Base-by-base conservation (phyloP, 2,329 filamentous ascomycete species). In the Phyllosticta citriasiana region DNA sequence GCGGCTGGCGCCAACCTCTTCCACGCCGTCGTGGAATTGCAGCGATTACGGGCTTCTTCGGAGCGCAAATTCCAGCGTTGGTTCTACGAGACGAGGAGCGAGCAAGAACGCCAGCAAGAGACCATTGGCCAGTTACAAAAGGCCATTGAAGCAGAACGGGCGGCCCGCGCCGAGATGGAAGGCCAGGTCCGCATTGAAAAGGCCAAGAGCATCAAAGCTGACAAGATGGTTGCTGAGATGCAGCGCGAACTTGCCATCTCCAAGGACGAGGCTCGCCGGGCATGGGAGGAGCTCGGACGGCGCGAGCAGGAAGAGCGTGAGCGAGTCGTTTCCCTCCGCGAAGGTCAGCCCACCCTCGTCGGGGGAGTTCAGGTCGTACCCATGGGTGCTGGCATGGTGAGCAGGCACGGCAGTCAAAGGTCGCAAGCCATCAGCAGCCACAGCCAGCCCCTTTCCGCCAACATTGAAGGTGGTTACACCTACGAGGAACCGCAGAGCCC, bases 1-100 rank as follows among this genome's bases (percentile, higher is more conserved):
- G 94, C 94, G 7, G 94, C 94, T 0, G 94, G 94, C 12, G 94
- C 94, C 4, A 99, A 99, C 67, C 80, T 99, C 0, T 99, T 99
- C 73, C 94, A 99, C 72, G 94, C 94, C 9, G 92, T 99, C 0
- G 94, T 99, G 3, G 94, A 99, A 74, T 79, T 99, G 54, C 94
- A 99, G 73, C 87, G 94, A 30, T 80, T 99, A 26, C 88, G 94
- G 53, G 94, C 94, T 47, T 96, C 91, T 61, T 97, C 93, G 0
- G 94, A 99, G 74, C 86, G 94, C 65, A 97, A 97, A 72, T 99
- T 99, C 68, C 94, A 99, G 75, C 84, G 94, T 57, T 99, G 94
- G 94, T 97, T 97, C 76, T 96, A 96, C 67, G 94, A 99, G 72
- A 96, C 92, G 7, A 83, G 92, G 57, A 83, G 87, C 33, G 92